Base-by-base conservation (phyloP, 2,329 filamentous ascomycete species). In the Mariannaea sp. region DNA sequence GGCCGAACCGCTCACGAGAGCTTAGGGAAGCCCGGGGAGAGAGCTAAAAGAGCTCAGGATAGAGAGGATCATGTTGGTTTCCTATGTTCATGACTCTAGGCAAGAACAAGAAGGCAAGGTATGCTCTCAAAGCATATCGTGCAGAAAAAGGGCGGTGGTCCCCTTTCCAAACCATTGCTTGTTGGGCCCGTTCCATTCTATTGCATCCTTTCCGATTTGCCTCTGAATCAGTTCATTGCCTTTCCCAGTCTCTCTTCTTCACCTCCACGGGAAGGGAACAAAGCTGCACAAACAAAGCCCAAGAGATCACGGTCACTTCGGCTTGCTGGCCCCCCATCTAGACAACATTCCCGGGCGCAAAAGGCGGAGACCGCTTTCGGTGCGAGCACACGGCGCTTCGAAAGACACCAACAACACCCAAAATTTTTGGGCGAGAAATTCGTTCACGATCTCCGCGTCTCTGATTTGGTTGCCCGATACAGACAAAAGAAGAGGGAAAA, bases 101-200 rank as follows among this genome's bases (percentile, higher is more conserved):
- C n/a, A n/a, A n/a, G 43, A 17, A 27, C 27, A 19, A 22, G 10
- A 20, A 42, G n/a, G 47, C 38, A 42, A 22, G 27, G 27, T 26
- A 17, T n/a, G 38, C 19, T n/a, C 24, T 43, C 47, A 43, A 19
- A 42, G 30, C 45, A 33, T 19, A 44, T 49, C 22, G 38, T 49
- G 40, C 26, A 49, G 46, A 46, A 55, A 55, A 55, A 55, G 35
- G 40, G 14, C 27, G 35, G 13, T 13, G 30, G 16, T 45, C 52
- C 52, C 36, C 39, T 39, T 26, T n/a, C 45, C 24, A 32, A 35
- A 27, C 30, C 16, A 9, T 35, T 44, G 40, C 19, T 41, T 30
- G 35, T 19, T 32, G 27, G 20, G 30, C 45, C 38, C 19, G 35
- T 42, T 32, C 29, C 10, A 26, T 32, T 36, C 19, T 40, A 24